Evolutionary conservation across 768 basidiomycete species (phyloP), one percentile per base, ranked within the genome.

Genomic region (Pleurotus eryngii): DNA sequence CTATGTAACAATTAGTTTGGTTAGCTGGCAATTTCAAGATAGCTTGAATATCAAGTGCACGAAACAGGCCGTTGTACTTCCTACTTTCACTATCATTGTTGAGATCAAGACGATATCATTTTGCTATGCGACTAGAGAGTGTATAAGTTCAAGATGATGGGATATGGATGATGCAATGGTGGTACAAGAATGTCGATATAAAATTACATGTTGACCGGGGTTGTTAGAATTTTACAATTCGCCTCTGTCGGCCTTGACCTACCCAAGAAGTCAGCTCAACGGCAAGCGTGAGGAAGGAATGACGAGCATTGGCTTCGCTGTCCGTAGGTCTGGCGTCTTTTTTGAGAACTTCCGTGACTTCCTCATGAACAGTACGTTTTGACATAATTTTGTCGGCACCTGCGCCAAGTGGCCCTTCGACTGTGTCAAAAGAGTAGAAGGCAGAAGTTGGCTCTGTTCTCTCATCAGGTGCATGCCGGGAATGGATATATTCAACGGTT

Each of bases 331-430:
- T 39, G 6, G 54, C 59, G 8, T 57, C 38, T 35, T 67, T 56
- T 37, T 63, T 60, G 58, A 49, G 65, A 14, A 58, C 56, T 58
- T 57, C 61, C 38, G 56, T 63, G 38, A 37, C 61, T 26, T 65
- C 61, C 24, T 68, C 59, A 14, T 63, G 57, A 46, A 70, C 58
- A 27, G 64, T 68, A 59, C 66, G 68, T 56, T 68, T 67, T 48
- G 70, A 66, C 48, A 68, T 55, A 35, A 65, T 64, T 20, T 65
- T 57, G 5, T 70, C 72, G 7, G 67, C 69, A 43, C 64, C 37
- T 0, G 76, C 75, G 20, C 63, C 62, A 4, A 83, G 70, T 1
- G 81, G 81, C 5, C 81, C 81, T 17, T 64, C 61, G 9, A 83
- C 79, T 58, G 75, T 71, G 55, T 83, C 81, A 37, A 67, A 69